These are phyloP conservation scores for Dendrocalamus sinicus DNA, from an alignment of 176 grass and related monocot genomes.

Conservation along the genomic window DNA sequence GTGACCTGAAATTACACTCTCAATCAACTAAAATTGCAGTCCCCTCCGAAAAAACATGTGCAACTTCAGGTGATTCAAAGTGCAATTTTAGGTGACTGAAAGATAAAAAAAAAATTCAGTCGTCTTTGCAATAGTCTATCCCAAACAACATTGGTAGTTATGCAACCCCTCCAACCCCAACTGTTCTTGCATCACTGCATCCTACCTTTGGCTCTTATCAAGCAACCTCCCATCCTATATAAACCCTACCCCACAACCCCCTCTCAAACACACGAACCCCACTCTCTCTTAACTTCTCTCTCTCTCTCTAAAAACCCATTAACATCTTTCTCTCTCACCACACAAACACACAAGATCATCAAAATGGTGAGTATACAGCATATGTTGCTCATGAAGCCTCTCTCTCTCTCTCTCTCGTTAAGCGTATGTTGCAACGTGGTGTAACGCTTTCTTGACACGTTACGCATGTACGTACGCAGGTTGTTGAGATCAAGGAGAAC, in stretches of 20 bases:
- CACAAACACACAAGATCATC: not conserved
- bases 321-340: not conserved
- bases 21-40: too few relatives aligned
- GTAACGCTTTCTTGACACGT: not conserved
- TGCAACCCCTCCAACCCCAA: constrained; percentile 64
- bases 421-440: not conserved
- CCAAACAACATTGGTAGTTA: constrained; percentile 44
- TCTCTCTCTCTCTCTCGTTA: not conserved
- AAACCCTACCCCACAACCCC: not conserved
- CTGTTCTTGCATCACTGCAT: constrained; percentile 35
- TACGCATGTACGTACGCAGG: constrained; percentile 18
- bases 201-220: not conserved
- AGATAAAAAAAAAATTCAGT: too few relatives aligned
- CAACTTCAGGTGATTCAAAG: too few relatives aligned
- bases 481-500: constrained; percentile 56
- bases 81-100: too few relatives aligned
- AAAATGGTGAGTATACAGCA: constrained; percentile 47
- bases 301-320: not conserved
- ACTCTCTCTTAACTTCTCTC: not conserved
- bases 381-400: too few relatives aligned
- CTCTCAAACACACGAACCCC: constrained; percentile 34
- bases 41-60: too few relatives aligned
- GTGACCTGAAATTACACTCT: too few relatives aligned
- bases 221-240: constrained; percentile 27
- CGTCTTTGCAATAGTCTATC: too few relatives aligned